These are phyloP conservation scores for Exophiala alcalophila DNA, from an alignment of 2,329 filamentous ascomycete species.

Conservation along the genomic window DNA sequence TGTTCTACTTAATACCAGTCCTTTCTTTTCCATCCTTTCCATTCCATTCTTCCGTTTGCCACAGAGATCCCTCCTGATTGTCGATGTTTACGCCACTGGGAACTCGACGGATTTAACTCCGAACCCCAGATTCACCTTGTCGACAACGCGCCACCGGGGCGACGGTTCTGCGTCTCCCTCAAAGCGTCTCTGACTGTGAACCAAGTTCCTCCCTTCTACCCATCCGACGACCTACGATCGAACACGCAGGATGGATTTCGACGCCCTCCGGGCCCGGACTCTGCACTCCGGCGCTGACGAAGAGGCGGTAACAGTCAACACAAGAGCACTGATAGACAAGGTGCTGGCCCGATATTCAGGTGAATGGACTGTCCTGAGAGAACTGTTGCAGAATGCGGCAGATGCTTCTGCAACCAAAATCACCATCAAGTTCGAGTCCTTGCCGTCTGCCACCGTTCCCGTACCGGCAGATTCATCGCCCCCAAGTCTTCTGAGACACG, in stretches of 20 bases:
- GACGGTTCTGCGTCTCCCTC: too few relatives aligned
- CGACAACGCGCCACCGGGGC: too few relatives aligned
- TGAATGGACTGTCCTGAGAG: slow-evolving; percentile 83
- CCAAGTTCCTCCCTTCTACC: background rate
- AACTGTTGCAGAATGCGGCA: slow-evolving; percentile 97
- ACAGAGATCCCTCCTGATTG: too few relatives aligned
- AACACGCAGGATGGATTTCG: slow-evolving; percentile 46
- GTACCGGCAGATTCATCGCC: slow-evolving; percentile 62
- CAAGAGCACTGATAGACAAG: slow-evolving; percentile 93
- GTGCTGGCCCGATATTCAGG: slow-evolving; percentile 94
- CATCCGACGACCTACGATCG: background rate
- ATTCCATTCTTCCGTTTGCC: too few relatives aligned
- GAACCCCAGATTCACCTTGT: too few relatives aligned
- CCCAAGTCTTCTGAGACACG: slow-evolving; percentile 75
- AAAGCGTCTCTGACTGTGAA: too few relatives aligned
- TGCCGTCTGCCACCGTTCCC: slow-evolving; percentile 75
- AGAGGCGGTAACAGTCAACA: slow-evolving; percentile 97
- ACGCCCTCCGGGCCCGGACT: slow-evolving; percentile 76
- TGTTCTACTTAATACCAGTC: too few relatives aligned
- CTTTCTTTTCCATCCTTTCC: too few relatives aligned
- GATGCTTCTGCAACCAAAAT: slow-evolving; percentile 90
- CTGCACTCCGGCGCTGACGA: slow-evolving; percentile 84
- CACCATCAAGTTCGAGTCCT: slow-evolving; percentile 85
- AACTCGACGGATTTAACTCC: too few relatives aligned
- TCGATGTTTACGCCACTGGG: too few relatives aligned